Evolutionary conservation across 140 eudicot species (phyloP), one percentile per base, ranked within the genome.

Genomic region (Anethum foeniculum): DNA sequence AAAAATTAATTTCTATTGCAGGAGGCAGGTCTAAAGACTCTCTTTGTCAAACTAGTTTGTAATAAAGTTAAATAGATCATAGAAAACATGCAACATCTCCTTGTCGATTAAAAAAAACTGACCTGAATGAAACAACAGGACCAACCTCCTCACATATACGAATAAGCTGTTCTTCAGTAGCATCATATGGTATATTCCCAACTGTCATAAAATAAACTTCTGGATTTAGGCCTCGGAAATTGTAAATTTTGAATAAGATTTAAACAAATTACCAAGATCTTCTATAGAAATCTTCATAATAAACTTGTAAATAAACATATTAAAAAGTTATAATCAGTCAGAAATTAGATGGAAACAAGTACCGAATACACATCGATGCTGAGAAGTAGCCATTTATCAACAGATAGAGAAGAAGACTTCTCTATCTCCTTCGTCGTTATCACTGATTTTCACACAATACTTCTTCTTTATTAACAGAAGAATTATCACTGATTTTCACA

Each of bases 91-190:
- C 28, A 46, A 75, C 0, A 23, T 69, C 7, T 78, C 28, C 19
- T 7, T 2, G 34, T 58, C 0, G n/a, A 52, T 60, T 36, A 5
- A 69, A 14, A 25, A 27, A n/a, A 41, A 56, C 80, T 48, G 65
- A 94, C 99, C 97, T 88, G 91, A 94, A 94, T 0, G 94, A 89
- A 11, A 90, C 97, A 71, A 94, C 99, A 47, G 99, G 99, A 54
- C 99, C 99, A 86, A 92, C 99, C 81, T 94, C 99, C 92, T 94
- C 99, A 64, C 97, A 94, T 25, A 94, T 94, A 87, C 93, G 93
- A 71, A 85, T 64, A 60, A 94, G 97, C 77, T 94, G 99, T 71
- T 94, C 99, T 86, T 94, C 99, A 81, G 97, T 90, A 82, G 99
- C 99, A 86, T 94, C 99, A 80, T 94, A 94, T 2, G 99, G 99